Conservation (phyloP, 2,329 filamentous ascomycete genomes). For the Parastagonospora avenae region DNA sequence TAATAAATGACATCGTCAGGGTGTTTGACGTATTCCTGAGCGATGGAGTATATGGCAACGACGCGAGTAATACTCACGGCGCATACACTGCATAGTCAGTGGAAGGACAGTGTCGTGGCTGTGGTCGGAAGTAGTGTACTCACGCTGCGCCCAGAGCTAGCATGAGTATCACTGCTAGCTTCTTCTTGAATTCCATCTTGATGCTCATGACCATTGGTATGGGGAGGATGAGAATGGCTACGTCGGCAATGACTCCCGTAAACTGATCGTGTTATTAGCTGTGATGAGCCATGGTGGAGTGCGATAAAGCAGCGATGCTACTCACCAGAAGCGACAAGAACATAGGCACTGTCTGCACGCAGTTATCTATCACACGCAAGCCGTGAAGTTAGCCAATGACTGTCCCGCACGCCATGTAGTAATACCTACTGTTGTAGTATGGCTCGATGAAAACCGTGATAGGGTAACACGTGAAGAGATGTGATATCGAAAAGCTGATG, state of each 20-base stretch:
- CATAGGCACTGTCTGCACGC: slow-evolving; percentile 28
- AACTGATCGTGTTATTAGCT: slow-evolving; percentile 7
- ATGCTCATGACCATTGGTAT: slow-evolving; percentile 32
- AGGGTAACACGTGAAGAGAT: slow-evolving; percentile 36
- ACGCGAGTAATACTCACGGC: slow-evolving; percentile 28
- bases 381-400: too few relatives aligned
- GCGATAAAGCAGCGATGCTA: neutral
- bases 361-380: slow-evolving; percentile 10
- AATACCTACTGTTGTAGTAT: slow-evolving; percentile 17
- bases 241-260: slow-evolving; percentile 26
- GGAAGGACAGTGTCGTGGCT: neutral
- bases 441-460: slow-evolving; percentile 34
- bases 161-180: slow-evolving; percentile 27
- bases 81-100: slow-evolving; percentile 20
- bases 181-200: slow-evolving; percentile 22
- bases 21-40: slow-evolving; percentile 23
- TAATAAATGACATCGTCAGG: slow-evolving; percentile 30
- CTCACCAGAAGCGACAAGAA: slow-evolving; percentile 26
- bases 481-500: slow-evolving; percentile 26
- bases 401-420: too few relatives aligned
- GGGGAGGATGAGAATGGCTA: slow-evolving; percentile 28
- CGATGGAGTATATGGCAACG: slow-evolving; percentile 23
- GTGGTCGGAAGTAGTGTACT: neutral
- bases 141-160: slow-evolving; percentile 27
- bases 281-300: too few relatives aligned